phyloP scores from a whole-genome alignment of 129 eudicot genomes.

The Lactuca sativa region DNA sequence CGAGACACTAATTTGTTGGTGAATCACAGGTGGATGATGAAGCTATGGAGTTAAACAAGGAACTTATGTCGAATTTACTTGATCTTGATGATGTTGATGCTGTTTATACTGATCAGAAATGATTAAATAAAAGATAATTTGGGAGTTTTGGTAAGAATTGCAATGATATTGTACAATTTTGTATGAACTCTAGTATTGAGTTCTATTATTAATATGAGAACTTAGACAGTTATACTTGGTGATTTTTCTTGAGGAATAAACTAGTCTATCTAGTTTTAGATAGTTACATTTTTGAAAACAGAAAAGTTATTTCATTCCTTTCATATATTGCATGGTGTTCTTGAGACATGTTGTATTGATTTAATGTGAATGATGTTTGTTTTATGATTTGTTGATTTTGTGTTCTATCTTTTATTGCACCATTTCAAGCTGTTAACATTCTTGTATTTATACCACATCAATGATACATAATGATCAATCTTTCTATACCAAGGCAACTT shows the following conservation, averaged over 20 bases:
- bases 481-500: no score
- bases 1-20: background rate
- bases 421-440: no score
- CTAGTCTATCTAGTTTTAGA: conserved; percentile 7
- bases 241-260: conserved; percentile 12
- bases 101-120: conserved; percentile 90
- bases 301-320: background rate
- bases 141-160: conserved; percentile 6
- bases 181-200: conserved; percentile 17
- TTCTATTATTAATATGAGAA: background rate
- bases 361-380: background rate
- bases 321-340: background rate
- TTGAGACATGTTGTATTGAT: background rate
- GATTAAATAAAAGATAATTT: conserved; percentile 22
- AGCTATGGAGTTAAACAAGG: conserved; percentile 93
- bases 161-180: conserved; percentile 24
- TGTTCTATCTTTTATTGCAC: no score
- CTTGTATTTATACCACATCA: no score
- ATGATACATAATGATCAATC: no score
- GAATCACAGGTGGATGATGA: conserved; percentile 84
- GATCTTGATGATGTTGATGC: conserved; percentile 99
- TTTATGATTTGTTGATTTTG: background rate
- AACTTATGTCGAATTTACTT: conserved; percentile 71
- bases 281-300: background rate
- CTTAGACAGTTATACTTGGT: background rate